These are phyloP conservation scores for Tolypocladium tundrense DNA, from an alignment of 2,329 filamentous ascomycete species.

Conservation along the genomic window DNA sequence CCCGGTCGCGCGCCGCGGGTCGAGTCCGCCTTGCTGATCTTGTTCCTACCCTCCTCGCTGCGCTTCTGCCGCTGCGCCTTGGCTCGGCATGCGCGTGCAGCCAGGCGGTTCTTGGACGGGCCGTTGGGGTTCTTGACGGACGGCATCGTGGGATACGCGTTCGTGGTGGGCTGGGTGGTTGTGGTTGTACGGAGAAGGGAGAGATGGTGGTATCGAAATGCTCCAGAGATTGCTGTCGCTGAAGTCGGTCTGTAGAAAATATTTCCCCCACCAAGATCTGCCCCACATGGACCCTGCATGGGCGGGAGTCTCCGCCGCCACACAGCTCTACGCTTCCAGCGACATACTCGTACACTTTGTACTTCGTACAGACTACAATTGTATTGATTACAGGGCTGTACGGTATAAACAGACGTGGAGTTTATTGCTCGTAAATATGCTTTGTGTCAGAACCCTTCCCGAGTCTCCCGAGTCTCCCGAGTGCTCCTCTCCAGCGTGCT, in stretches of 20 bases:
- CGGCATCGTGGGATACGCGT: conserved; percentile 27
- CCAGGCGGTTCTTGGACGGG: conserved; percentile 41
- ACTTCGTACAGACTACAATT: not conserved
- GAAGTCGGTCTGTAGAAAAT: not conserved
- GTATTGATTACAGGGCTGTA: not conserved
- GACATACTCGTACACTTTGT: not conserved
- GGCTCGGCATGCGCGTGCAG: conserved; percentile 32
- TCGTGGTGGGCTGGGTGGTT: not conserved
- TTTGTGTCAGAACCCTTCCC: not conserved
- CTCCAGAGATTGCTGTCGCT: not conserved
- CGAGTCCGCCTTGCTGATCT: conserved; percentile 30
- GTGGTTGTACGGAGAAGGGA: not conserved
- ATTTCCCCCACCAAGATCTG: not conserved
- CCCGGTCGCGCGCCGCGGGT: conserved; percentile 41
- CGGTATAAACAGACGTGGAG: not conserved
- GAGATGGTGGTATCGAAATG: too few species aligned
- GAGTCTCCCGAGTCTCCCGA: not conserved
- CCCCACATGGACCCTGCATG: not conserved
- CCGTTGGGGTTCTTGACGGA: conserved; percentile 50
- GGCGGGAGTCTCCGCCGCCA: not conserved
- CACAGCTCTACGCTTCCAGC: not conserved
- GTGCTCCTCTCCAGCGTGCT: too few species aligned
- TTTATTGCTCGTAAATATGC: not conserved
- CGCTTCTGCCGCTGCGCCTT: conserved; percentile 34
- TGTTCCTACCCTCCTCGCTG: conserved; percentile 24